Evolutionary conservation across 768 basidiomycete species (phyloP), one percentile per base, ranked within the genome.

Genomic region (Psilocybe cyanescens): DNA sequence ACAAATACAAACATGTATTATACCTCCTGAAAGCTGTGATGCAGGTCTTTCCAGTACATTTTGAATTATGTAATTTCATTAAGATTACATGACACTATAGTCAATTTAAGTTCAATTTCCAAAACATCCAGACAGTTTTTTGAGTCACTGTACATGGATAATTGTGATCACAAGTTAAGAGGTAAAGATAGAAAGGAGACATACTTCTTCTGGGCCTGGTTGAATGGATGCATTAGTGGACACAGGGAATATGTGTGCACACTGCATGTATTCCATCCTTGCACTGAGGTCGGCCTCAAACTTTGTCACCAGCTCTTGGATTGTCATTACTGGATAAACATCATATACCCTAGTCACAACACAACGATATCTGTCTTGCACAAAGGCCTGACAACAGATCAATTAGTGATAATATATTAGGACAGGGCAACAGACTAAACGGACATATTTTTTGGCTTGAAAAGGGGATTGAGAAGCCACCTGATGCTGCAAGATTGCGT

Each of bases 361-460:
- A 58, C 78, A 80, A 49, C 68, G 71, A 65, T 61, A 75, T 4
- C 66, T 68, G 58, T 80, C 78, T 31, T 78, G 75, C 44, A 72
- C 55, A 17, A 78, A 66, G 50, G 79, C 76, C 77, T 76, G 56
- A 48, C 46, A 30, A 52, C 31, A 45, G 8, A 19, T 19, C n/a
- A 41, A 17, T 61, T 19, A 61, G 35, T 5, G 24, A 49, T 2
- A 7, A 39, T 12, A n/a, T 31, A 3, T 56, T 19, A 19, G 37
- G 19, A 51, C 5, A 51, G 33, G 19, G 19, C 19, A 19, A 33
- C 46, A 55, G 30, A 19, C 49, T 29, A 12, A 3, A 39, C 60
- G 11, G 6, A 55, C 53, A 14, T 39, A 4, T 28, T 63, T 64
- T 65, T 65, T 71, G 50, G 71, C 67, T 9, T 33, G 49, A 52